These are phyloP conservation scores for Rusavskia elegans DNA, from an alignment of 495 filamentous ascomycete genomes.

Conservation along the genomic window DNA sequence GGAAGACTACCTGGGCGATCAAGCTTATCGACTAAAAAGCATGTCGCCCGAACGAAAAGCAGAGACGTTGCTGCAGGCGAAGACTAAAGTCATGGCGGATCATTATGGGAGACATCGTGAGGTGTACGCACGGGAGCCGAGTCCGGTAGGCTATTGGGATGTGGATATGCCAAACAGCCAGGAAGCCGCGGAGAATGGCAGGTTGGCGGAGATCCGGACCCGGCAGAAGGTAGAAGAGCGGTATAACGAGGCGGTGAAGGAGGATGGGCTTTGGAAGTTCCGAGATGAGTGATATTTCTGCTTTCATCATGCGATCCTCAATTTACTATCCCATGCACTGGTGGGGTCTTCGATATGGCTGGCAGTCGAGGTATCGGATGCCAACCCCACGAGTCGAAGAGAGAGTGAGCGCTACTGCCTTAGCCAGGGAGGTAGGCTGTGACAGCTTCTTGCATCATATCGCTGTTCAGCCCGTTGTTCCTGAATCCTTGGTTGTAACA, in stretches of 20 bases:
- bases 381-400: too few species aligned
- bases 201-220: constrained; percentile 41
- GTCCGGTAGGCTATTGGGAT: constrained; percentile 82
- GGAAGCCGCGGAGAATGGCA: constrained; percentile 45
- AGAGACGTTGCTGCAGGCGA: constrained; percentile 49
- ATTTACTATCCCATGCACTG: too few species aligned
- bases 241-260: constrained; percentile 66
- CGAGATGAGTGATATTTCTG: constrained; percentile 42
- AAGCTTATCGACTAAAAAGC: constrained; percentile 19
- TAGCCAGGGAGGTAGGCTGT: too few species aligned
- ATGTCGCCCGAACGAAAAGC: constrained; percentile 36
- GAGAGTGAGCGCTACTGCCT: too few species aligned
- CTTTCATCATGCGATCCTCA: too few species aligned
- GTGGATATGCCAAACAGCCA: constrained; percentile 77
- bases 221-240: constrained; percentile 52
- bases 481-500: too few species aligned
- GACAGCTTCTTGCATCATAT: too few species aligned
- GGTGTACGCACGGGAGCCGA: constrained; percentile 46
- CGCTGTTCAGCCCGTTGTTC: too few species aligned
- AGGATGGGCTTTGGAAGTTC: constrained; percentile 60
- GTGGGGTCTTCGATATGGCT: too few species aligned
- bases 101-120: constrained; percentile 62
- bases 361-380: too few species aligned
- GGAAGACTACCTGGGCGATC: constrained; percentile 50
- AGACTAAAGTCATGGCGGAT: constrained; percentile 49